Conservation (phyloP, 2,329 filamentous ascomycete genomes). For the Cladosporium velox region DNA sequence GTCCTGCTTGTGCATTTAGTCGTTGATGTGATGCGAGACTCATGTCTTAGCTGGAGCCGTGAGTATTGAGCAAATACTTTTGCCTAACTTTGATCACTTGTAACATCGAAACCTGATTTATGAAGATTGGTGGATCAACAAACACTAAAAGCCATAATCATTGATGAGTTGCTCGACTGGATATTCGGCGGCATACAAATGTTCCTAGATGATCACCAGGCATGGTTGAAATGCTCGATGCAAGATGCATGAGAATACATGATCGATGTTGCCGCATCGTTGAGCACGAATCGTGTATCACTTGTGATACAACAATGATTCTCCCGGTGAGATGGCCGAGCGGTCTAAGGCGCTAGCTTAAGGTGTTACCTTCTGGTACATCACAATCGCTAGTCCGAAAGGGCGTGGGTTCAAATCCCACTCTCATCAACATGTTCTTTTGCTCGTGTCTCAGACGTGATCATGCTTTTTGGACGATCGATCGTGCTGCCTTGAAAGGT, state of each 20-base stretch:
- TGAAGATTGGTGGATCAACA: no score
- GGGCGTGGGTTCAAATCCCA: constrained; percentile 27
- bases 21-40: no score
- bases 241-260: background rate
- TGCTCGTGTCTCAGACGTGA: background rate
- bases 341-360: constrained; percentile 36
- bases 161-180: background rate
- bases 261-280: rapidly evolving
- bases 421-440: constrained; percentile 30
- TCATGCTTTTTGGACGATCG: no score
- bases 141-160: no score
- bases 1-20: no score
- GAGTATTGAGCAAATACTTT: no score
- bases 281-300: background rate
- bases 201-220: background rate
- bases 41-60: no score
- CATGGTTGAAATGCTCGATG: background rate
- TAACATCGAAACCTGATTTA: no score
- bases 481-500: no score
- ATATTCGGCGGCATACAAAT: background rate
- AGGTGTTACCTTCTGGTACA: constrained; percentile 22
- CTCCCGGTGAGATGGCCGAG: constrained; percentile 21
- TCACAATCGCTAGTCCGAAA: constrained; percentile 31
- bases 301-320: background rate
- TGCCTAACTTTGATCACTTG: no score